Percentiles rank a stretch among this genome's conserved stretches.
phyloP scores from a whole-genome alignment of 2,329 filamentous ascomycete genomes.

The Curvularia sp. region DNA sequence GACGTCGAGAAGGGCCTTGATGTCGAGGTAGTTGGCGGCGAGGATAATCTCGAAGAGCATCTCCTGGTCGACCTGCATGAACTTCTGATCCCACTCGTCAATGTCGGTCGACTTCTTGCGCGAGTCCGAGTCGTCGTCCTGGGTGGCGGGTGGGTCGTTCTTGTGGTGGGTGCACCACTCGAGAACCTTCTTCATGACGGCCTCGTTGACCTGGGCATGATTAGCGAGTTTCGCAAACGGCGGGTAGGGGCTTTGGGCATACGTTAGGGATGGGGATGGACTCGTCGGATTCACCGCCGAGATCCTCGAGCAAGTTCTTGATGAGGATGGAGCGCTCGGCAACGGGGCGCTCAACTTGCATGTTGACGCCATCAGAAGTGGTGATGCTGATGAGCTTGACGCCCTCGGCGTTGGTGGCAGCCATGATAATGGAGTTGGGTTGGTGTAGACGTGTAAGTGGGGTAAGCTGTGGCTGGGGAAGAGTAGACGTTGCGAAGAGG shows the following conservation, averaged over 20 bases:
- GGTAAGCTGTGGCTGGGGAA: slow-evolving; percentile 25
- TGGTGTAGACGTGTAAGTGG: slow-evolving; percentile 22
- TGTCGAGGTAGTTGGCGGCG: slow-evolving; percentile 97
- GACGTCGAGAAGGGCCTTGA: slow-evolving; percentile 96
- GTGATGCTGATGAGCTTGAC: slow-evolving; percentile 51
- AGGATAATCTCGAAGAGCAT: slow-evolving; percentile 99
- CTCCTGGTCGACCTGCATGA: slow-evolving; percentile 99
- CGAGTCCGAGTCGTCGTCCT: slow-evolving; percentile 89
- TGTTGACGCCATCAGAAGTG: slow-evolving; percentile 55
- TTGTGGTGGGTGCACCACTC: slow-evolving; percentile 98
- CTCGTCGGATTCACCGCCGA: slow-evolving; percentile 70
- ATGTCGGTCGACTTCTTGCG: slow-evolving; percentile 99
- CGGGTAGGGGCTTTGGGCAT: slow-evolving; percentile 26
- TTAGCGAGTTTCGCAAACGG: slow-evolving; percentile 31
- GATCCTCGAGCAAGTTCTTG: slow-evolving; percentile 97
- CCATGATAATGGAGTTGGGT: slow-evolving; percentile 25
- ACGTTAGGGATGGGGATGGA: slow-evolving; percentile 86
- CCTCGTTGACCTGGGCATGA: slow-evolving; percentile 74
- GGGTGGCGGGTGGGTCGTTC: slow-evolving; percentile 79
- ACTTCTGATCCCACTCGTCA: slow-evolving; percentile 99
- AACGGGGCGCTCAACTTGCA: slow-evolving; percentile 70
- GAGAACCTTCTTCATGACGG: slow-evolving; percentile 92
- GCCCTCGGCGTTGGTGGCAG: slow-evolving; percentile 28
- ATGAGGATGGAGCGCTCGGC: slow-evolving; percentile 93
- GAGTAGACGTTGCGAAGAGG: not conserved